Conservation (phyloP, 768 basidiomycete genomes). For the Thelephora ganbajun region DNA sequence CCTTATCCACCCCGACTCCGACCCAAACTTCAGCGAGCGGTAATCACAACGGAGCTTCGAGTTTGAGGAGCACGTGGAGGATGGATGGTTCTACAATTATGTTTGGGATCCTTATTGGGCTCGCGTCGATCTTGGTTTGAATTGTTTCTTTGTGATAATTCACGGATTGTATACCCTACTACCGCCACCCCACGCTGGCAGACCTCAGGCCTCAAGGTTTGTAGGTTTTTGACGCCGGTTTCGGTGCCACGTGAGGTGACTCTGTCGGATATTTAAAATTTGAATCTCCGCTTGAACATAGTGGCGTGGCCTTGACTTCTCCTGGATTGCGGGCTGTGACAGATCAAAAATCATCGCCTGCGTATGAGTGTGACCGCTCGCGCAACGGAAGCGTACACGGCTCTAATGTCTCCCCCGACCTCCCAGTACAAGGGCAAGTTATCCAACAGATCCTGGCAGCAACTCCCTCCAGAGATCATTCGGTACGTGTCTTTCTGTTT, state of each 20-base stretch:
- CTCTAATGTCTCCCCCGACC: neutral
- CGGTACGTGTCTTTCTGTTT: slow-evolving; percentile 28
- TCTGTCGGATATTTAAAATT: neutral
- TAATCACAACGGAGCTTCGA: neutral
- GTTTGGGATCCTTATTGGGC: neutral
- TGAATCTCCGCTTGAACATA: neutral
- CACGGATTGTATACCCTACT: neutral
- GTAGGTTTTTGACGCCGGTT: neutral
- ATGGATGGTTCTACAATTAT: neutral
- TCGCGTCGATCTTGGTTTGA: neutral
- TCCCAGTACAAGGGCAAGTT: slow-evolving; percentile 39
- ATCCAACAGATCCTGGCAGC: slow-evolving; percentile 43
- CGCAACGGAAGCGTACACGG: neutral
- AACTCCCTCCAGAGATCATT: slow-evolving; percentile 46
- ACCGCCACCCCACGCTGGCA: neutral
- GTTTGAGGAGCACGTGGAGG: neutral
- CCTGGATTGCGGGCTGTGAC: neutral
- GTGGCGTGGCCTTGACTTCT: neutral
- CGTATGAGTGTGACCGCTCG: neutral
- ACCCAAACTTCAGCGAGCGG: neutral
- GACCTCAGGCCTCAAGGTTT: neutral
- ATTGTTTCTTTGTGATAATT: neutral
- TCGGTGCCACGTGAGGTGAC: neutral
- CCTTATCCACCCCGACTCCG: neutral
- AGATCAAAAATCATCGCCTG: neutral